Evolutionary conservation across 208 protist genomes (phyloP).

Genomic region (Wallacemonas sp.): DNA sequence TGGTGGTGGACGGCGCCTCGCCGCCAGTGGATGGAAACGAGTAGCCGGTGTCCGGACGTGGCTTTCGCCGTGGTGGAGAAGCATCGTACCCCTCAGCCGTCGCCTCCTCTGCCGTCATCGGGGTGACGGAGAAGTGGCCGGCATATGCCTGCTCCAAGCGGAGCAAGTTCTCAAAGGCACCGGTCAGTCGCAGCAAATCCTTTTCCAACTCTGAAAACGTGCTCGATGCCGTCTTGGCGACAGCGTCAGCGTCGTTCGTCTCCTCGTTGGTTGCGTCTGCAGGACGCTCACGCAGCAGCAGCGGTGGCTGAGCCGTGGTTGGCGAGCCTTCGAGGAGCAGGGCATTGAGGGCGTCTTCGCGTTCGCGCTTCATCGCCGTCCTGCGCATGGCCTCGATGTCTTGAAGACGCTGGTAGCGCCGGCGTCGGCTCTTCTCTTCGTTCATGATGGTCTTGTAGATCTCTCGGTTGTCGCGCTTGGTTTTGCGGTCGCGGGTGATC

Average conservation of each 20-base stretch:
- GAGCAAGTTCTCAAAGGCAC: slow-evolving; percentile 82
- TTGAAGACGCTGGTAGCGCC: slow-evolving; percentile 64
- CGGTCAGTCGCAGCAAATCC: slow-evolving; percentile 56
- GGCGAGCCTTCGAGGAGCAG: slow-evolving; percentile 33
- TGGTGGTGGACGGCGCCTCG: not conserved
- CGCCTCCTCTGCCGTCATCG: not conserved
- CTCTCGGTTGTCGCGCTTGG: slow-evolving; percentile 71
- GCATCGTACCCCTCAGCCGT: not conserved
- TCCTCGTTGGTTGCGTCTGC: not conserved
- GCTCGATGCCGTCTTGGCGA: not conserved
- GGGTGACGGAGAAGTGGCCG: not conserved
- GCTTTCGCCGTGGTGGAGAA: not conserved
- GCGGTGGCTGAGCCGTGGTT: slow-evolving; percentile 11
- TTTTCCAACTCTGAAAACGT: slow-evolving; percentile 23
- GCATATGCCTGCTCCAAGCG: slow-evolving; percentile 53
- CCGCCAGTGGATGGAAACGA: not conserved
- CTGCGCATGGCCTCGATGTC: slow-evolving; percentile 63
- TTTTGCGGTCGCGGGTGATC: slow-evolving; percentile 87
- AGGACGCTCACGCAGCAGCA: slow-evolving; percentile 9
- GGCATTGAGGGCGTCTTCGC: slow-evolving; percentile 70
- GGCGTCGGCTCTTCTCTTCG: slow-evolving; percentile 73
- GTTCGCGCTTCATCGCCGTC: slow-evolving; percentile 88
- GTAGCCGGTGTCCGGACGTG: not conserved
- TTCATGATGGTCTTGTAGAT: slow-evolving; percentile 82
- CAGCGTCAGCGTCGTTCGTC: not conserved